phyloP scores from a whole-genome alignment of 495 filamentous ascomycete genomes.

The Geopyxis carbonaria region DNA sequence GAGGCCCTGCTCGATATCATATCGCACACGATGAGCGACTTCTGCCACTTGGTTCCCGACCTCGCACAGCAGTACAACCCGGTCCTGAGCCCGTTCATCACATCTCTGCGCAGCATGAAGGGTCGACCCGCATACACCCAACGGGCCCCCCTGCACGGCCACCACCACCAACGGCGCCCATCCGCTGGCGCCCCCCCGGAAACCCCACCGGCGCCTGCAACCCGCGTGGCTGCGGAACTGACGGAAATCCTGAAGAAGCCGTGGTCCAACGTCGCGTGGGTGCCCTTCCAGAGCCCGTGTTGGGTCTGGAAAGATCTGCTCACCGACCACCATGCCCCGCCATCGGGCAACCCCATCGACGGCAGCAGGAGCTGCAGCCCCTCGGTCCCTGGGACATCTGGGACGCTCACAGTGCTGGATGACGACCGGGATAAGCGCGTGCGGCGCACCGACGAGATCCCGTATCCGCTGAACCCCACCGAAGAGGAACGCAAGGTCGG shows the following conservation, averaged over 20 bases:
- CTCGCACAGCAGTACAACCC: background rate
- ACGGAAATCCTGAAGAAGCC: background rate
- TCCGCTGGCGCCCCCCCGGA: background rate
- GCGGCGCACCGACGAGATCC: background rate
- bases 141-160: background rate
- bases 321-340: background rate
- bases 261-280: background rate
- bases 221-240: background rate
- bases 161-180: background rate
- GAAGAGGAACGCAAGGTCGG: background rate
- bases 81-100: background rate
- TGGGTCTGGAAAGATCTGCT: conserved; percentile 1
- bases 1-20: conserved; percentile 1
- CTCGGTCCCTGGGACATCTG: too few species aligned
- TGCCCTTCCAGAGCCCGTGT: background rate
- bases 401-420: background rate
- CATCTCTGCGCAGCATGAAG: too few species aligned
- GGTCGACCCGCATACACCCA: too few species aligned
- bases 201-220: background rate
- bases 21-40: background rate
- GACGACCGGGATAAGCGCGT: conserved; percentile 1
- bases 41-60: background rate
- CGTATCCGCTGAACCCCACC: background rate
- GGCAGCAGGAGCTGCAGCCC: too few species aligned
- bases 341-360: background rate